Conservation (phyloP, 2,329 filamentous ascomycete genomes). For the Ophiocordyceps australis region DNA sequence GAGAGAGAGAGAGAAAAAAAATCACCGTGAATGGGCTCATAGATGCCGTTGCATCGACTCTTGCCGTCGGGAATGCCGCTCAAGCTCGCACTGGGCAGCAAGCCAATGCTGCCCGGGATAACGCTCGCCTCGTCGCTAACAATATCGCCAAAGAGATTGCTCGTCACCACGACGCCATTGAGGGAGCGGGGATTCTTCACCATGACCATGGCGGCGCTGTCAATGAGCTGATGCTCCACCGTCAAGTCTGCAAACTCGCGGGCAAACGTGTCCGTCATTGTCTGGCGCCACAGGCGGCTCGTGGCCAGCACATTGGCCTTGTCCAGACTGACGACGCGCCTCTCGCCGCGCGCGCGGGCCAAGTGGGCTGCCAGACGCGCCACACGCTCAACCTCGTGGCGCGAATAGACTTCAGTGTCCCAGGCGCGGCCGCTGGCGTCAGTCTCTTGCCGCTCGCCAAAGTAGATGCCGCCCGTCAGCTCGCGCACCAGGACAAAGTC, state of each 20-base stretch:
- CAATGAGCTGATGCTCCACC: slow-evolving; percentile 79
- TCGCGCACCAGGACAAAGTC: slow-evolving; percentile 90
- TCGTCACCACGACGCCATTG: slow-evolving; percentile 83
- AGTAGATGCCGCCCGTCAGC: slow-evolving; percentile 87
- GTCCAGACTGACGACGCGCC: slow-evolving; percentile 65
- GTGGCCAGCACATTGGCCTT: slow-evolving; percentile 96
- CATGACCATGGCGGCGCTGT: slow-evolving; percentile 95
- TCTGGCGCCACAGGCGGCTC: slow-evolving; percentile 74
- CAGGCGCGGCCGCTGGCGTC: slow-evolving; percentile 56
- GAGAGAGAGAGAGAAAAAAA: slow-evolving; percentile 1
- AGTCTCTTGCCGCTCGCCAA: slow-evolving; percentile 60
- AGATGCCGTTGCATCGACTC: slow-evolving; percentile 78
- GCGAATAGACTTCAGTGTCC: slow-evolving; percentile 78
- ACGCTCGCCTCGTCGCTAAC: slow-evolving; percentile 90
- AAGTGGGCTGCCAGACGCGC: slow-evolving; percentile 67
- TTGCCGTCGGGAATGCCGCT: slow-evolving; percentile 75
- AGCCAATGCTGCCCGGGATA: slow-evolving; percentile 77
- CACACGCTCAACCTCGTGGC: slow-evolving; percentile 74
- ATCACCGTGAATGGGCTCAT: slow-evolving; percentile 89
- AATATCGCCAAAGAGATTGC: slow-evolving; percentile 92
- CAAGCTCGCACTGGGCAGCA: slow-evolving; percentile 76
- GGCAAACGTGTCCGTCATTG: slow-evolving; percentile 66
- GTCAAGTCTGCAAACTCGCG: slow-evolving; percentile 79
- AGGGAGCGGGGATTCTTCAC: slow-evolving; percentile 79
- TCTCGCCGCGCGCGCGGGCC: slow-evolving; percentile 54